Evolutionary conservation across 2,329 filamentous ascomycete species (phyloP).

Genomic region (Chaetomium strumarium): DNA sequence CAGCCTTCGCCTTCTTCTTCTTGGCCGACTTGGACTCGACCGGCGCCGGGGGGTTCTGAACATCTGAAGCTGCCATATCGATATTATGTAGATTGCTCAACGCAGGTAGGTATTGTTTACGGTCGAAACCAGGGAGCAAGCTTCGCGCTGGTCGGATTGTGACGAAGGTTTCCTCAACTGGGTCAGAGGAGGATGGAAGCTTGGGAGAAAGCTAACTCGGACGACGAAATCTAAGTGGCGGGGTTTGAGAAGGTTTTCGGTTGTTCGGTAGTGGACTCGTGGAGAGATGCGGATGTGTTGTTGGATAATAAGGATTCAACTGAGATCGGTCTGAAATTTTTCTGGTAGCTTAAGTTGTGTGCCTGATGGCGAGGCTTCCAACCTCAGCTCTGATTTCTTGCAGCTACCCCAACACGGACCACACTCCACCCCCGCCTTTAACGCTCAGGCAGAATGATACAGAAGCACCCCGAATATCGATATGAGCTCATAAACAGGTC

Average conservation of each 20-base stretch:
- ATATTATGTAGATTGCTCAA: neutral
- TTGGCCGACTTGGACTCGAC: slow-evolving; percentile 60
- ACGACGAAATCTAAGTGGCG: slow-evolving; percentile 12
- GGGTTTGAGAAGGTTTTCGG: slow-evolving; percentile 1
- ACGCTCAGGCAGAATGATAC: slow-evolving; percentile 21
- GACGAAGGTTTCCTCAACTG: neutral
- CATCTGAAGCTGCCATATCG: slow-evolving; percentile 58
- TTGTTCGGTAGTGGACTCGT: slow-evolving; percentile 1
- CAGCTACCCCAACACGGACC: slow-evolving; percentile 15
- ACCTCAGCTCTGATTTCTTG: neutral
- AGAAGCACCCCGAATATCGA: slow-evolving; percentile 23
- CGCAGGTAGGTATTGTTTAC: neutral
- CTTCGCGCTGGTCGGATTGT: neutral
- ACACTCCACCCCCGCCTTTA: slow-evolving; percentile 13
- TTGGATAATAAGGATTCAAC: neutral
- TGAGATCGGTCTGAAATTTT: slow-evolving; percentile 15
- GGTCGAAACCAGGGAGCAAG: neutral
- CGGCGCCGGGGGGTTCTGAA: slow-evolving; percentile 57
- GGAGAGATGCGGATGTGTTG: slow-evolving; percentile 7
- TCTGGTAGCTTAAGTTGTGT: slow-evolving; percentile 1
- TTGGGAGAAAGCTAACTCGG: slow-evolving; percentile 7
- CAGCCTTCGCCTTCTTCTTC: slow-evolving; percentile 61
- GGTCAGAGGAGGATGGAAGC: neutral
- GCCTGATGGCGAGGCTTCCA: neutral
- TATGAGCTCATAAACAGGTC: too few species aligned